Base-by-base conservation (phyloP, 1,284 basidiomycete species). In the Microbotryomycetes sp. region DNA sequence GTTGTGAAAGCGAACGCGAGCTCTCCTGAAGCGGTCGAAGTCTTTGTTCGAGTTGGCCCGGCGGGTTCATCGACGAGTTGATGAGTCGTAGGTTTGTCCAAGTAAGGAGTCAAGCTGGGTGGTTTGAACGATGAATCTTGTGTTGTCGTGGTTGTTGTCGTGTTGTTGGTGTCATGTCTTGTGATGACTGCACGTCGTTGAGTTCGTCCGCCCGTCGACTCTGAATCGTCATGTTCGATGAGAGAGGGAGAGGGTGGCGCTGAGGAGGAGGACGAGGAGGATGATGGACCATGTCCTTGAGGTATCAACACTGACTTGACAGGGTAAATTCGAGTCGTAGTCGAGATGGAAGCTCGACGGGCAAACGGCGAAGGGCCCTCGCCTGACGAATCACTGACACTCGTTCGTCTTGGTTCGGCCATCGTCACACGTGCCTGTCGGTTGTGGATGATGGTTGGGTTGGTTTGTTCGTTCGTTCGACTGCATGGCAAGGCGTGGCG, bases 1-100 rank as follows among this genome's bases (percentile, higher is more conserved):
- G 84, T 77, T 0, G 84, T 85, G 54, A 86, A 76, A 46, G 12
- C 19, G 36, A 42, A 42, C 36, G 19, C 12, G 12, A 42, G 12
- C 12, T 42, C 36, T 12, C 36, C 36, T 19, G 36, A 42, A 12
- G 36, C 19, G 36, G 19, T 19, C 19, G 36, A 42, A 12, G 36
- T 12, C 19, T 9, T 12, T 12, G 36, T 42, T 42, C 36, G 36
- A 9, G 9, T 19, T 19, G 36, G 9, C 36, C 9, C 19, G 12
- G 56, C 59, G 2, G 56, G 56, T 14, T 62, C 63, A 26, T 57
- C 59, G 29, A 49, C 31, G 54, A 61, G 61, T 36, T 59, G 59
- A 23, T 65, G 63, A n/a, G 63, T 62, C 0, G 63, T 62, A 26
- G 63, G 63, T 25, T 58, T 57, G 5, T 48, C 15, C 3, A 65